These are phyloP conservation scores for Gardenia jasminoides DNA, from an alignment of 257 asterid species.

Conservation along the genomic window DNA sequence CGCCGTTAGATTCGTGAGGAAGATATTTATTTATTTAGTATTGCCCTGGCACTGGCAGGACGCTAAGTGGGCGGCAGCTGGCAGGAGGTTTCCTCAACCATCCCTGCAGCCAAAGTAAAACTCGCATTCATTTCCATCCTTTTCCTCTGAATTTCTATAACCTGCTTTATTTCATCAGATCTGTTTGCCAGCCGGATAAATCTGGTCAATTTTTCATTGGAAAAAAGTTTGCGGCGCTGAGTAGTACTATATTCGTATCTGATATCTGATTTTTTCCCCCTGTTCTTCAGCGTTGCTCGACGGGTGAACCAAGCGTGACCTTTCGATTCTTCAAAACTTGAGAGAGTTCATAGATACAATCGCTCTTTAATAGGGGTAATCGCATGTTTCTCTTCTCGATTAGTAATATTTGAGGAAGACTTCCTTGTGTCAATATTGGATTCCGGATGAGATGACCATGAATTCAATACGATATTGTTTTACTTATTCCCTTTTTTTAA, in stretches of 20 bases:
- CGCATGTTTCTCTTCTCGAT: background rate
- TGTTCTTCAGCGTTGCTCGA: background rate
- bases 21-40: background rate
- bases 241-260: background rate
- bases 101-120: background rate
- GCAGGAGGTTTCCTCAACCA: conserved; percentile 6
- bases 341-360: background rate
- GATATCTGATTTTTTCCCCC: background rate
- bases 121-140: background rate
- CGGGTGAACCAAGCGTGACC: too few species aligned
- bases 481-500: too few species aligned
- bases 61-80: background rate
- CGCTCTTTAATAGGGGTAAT: background rate
- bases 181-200: conserved; percentile 3
- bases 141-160: background rate
- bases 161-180: background rate
- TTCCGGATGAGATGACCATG: background rate
- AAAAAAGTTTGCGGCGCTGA: background rate
- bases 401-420: too few species aligned
- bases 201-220: background rate
- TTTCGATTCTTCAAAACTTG: background rate
- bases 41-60: background rate
- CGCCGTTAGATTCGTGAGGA: background rate
- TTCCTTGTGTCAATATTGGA: too few species aligned
- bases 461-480: background rate